Evolutionary conservation across 2,329 filamentous ascomycete genomes (phyloP), one percentile per base, ranked within the genome.

Genomic region (Cladophialophora psammophila): DNA sequence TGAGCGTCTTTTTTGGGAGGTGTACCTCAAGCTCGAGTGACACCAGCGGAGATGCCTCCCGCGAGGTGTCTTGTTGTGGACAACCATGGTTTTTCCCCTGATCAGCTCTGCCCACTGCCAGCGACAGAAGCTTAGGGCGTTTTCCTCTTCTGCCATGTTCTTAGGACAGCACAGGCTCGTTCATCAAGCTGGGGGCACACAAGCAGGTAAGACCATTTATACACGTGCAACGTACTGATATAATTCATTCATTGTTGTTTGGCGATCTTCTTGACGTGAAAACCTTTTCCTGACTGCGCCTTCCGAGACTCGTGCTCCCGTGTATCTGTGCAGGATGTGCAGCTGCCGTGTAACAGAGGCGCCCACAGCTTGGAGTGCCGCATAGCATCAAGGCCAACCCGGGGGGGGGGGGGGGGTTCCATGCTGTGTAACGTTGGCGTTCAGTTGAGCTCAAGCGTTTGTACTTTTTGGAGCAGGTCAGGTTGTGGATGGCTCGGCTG

Each of bases 281-380:
- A 50, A 50, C 18, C 12, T 10, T 26, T 26, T 12, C 45, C 45
- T 12, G 3, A 20, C 15, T 2, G 45, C 45, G 12, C 26, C 20
- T 9, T 26, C 18, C 45, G 26, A 26, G 15, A 7, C 45, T 50
- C 45, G 45, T 50, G 12, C 26, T 50, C 45, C 12, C 18, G 18
- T 26, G 40, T 40, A 26, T 60, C 34, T 31, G 32, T 45, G 26
- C 32, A 18, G 31, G 12, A n/a, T 15, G n/a, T 59, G 26, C 40
- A 31, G 57, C 57, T 50, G 57, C 40, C 35, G 40, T 60, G 57
- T 26, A 18, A 60, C 57, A 40, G 26, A n/a, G 57, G 40, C 57
- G 31, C 12, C n/a, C 8, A 50, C 12, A 26, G 45, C 45, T 50
- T 50, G 20, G 9, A 10, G 8, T 50, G 45, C 26, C 18, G 45